Conservation (phyloP, 164 flowering plant species). For the Buxus sempervirens region DNA sequence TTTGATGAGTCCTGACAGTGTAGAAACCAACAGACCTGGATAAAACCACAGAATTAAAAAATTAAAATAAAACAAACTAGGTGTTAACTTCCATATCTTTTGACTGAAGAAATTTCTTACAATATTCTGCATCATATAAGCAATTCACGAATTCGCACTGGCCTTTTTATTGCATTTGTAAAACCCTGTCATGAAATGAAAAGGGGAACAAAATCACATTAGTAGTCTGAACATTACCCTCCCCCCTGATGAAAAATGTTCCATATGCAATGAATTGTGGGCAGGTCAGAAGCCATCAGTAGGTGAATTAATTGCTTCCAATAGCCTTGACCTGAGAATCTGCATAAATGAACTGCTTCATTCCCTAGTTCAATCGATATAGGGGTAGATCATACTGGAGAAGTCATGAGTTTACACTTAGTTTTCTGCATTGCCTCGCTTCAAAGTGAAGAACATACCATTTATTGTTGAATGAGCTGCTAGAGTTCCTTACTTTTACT, state of each 20-base stretch:
- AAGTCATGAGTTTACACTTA: not conserved
- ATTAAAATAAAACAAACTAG: too few species aligned
- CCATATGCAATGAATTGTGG: not conserved
- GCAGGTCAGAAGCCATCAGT: not conserved
- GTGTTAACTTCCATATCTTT: too few species aligned
- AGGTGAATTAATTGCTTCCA: too few species aligned
- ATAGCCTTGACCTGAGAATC: too few species aligned
- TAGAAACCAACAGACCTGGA: too few species aligned
- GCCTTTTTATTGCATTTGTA: conserved; percentile 91
- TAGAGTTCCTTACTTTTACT: too few species aligned
- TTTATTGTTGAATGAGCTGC: too few species aligned
- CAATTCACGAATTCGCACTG: conserved; percentile 73
- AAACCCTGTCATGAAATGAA: conserved; percentile 53
- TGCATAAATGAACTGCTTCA: too few species aligned
- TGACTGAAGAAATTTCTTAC: not conserved
- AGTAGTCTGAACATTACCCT: not conserved
- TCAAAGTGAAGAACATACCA: not conserved
- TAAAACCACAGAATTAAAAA: too few species aligned
- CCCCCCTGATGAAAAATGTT: not conserved
- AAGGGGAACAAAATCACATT: not conserved
- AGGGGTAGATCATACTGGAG: too few species aligned
- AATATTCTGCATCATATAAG: conserved; percentile 27
- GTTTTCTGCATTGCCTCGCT: not conserved
- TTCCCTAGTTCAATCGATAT: too few species aligned
- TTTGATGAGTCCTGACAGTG: too few species aligned